These are phyloP conservation scores for Aspergillus fumigatiaffinis DNA, from an alignment of 2,329 filamentous ascomycete species.

Conservation along the genomic window DNA sequence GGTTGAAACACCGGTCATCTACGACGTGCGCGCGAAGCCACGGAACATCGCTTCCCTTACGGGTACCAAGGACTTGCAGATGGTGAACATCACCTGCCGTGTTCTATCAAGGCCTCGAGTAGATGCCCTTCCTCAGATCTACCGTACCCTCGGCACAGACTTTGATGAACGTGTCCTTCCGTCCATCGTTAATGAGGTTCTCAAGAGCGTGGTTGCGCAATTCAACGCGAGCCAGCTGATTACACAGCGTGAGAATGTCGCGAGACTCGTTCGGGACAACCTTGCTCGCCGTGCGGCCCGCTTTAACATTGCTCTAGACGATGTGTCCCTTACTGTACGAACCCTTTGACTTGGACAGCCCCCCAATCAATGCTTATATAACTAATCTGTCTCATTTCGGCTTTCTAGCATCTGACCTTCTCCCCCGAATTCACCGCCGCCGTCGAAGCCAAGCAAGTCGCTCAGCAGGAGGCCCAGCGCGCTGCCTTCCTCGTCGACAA, in stretches of 20 bases:
- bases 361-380: background rate
- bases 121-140: conserved; percentile 89
- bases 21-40: conserved; percentile 96
- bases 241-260: conserved; percentile 97
- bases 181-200: conserved; percentile 96
- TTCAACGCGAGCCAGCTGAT: conserved; percentile 99
- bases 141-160: conserved; percentile 89
- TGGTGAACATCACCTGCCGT: conserved; percentile 99
- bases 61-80: conserved; percentile 98
- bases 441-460: conserved; percentile 67
- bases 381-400: conserved; percentile 3
- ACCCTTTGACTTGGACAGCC: background rate
- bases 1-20: conserved; percentile 95
- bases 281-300: conserved; percentile 83
- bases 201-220: conserved; percentile 98
- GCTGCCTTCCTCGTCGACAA: conserved; percentile 98
- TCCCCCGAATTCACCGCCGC: conserved; percentile 67
- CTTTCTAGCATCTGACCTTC: conserved; percentile 59
- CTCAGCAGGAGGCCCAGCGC: conserved; percentile 88
- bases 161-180: conserved; percentile 96
- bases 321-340: conserved; percentile 89
- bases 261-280: conserved; percentile 86
- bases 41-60: conserved; percentile 95
- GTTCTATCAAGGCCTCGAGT: conserved; percentile 89
- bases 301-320: conserved; percentile 96